Evolutionary conservation across 2,329 filamentous ascomycete species (phyloP).

Genomic region (Emmonsia crescens): DNA sequence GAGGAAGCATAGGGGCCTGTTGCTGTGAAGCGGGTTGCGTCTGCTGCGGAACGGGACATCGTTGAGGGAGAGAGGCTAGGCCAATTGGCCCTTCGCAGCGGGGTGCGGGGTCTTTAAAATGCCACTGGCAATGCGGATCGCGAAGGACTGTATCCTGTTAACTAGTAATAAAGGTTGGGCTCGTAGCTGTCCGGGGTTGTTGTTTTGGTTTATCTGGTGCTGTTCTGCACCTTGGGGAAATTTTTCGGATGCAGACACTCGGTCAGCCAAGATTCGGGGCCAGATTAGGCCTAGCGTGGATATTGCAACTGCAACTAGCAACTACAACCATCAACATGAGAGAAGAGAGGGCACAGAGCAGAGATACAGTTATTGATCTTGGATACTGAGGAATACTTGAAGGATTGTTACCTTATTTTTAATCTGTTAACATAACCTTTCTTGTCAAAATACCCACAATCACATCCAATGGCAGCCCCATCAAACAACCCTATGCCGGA

Average conservation of each 20-base stretch:
- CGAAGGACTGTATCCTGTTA: neutral
- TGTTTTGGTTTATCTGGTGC: neutral
- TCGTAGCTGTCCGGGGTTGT: neutral
- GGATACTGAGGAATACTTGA: neutral
- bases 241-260: neutral
- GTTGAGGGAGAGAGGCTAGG: slow-evolving; percentile 1
- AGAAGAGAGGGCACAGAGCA: neutral
- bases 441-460: neutral
- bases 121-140: neutral
- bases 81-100: neutral
- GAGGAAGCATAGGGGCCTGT: slow-evolving; percentile 39
- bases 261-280: neutral
- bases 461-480: slow-evolving; percentile 7
- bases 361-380: neutral
- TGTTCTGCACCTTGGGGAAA: neutral
- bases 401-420: neutral
- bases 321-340: neutral
- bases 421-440: neutral
- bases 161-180: neutral
- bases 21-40: slow-evolving; percentile 42
- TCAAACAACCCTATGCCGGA: slow-evolving; percentile 22
- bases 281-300: neutral
- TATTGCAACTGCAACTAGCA: neutral
- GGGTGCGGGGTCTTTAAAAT: neutral
- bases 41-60: slow-evolving; percentile 39